Base-by-base conservation (phyloP, 2,329 filamentous ascomycete genomes). In the Phialemoniopsis sp. region DNA sequence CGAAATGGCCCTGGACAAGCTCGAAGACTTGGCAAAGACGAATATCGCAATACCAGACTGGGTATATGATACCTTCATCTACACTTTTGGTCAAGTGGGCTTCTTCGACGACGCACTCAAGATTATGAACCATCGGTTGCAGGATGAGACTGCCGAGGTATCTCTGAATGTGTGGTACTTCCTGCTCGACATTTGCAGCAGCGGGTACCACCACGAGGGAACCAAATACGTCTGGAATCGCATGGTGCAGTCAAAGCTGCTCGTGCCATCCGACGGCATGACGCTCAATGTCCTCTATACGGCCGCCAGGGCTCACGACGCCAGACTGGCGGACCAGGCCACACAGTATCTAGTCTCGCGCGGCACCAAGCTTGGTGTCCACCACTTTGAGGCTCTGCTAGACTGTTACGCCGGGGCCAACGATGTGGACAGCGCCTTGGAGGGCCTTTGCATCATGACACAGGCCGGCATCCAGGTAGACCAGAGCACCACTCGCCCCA, bases 301-400 rank as follows among this genome's bases (percentile, higher is more conserved):
- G 13, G 89, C 88, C 4, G 76, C 88, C 3, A 76, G 78, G 18
- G 63, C 81, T 42, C 80, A 79, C 16, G 85, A 95, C 55, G 66
- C 78, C 2, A 60, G 68, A 1, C 70, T 96, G 9, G 87, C 85
- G 2, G 82, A 80, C 6, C 77, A 84, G 21, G 85, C 86, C 21
- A 78, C 95, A 45, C 73, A 80, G 17, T 63, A 82, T 38, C 70
- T 91, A 14, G 72, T 74, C 5, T 67, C 73, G 8, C 73, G 80
- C 17, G 71, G 71, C 13, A 72, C 75, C 2, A 69, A 73, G 31
- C 68, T 89, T 29, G 67, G 72, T 8, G 61, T 74, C 6, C 72
- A 85, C 45, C 88, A 96, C 56, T 95, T 93, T 60, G 89, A 94
- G 58, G 74, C 84, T 19, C 72, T 96, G 19, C 67, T 90, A 7